Evolutionary conservation across 2,329 filamentous ascomycete species (phyloP).

Genomic region (Aureobasidium uvarum): DNA sequence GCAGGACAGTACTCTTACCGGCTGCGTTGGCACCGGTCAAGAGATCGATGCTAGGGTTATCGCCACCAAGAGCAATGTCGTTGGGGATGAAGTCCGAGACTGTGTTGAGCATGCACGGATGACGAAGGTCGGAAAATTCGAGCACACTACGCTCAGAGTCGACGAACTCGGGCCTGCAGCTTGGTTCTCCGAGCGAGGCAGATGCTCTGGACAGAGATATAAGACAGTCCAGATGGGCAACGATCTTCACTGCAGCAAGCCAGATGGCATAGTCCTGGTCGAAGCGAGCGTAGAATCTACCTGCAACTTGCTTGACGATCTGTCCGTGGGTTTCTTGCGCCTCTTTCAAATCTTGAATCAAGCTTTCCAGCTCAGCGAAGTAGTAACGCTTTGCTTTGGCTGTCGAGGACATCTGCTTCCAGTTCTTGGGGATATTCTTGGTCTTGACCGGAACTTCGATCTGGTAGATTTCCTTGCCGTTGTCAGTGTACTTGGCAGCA

Average conservation of each 20-base stretch:
- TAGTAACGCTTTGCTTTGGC: conserved; percentile 91
- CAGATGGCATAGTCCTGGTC: conserved; percentile 82
- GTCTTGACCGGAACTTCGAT: conserved; percentile 82
- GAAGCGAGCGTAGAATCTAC: conserved; percentile 81
- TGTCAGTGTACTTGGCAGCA: conserved; percentile 60
- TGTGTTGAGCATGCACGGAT: conserved; percentile 88
- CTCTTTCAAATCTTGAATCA: conserved; percentile 88
- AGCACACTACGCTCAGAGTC: conserved; percentile 70
- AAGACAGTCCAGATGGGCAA: conserved; percentile 90
- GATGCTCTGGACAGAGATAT: conserved; percentile 92
- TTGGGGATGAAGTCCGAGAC: conserved; percentile 97
- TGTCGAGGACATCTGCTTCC: conserved; percentile 97
- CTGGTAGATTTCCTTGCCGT: conserved; percentile 97
- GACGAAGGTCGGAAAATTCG: conserved; percentile 89
- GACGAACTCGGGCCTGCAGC: conserved; percentile 84
- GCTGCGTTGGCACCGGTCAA: conserved; percentile 96
- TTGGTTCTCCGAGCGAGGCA: conserved; percentile 75
- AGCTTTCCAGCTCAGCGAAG: conserved; percentile 73
- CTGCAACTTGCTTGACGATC: conserved; percentile 80
- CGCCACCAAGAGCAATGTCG: conserved; percentile 81
- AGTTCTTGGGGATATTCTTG: conserved; percentile 74
- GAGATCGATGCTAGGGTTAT: conserved; percentile 77
- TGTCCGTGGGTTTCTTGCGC: conserved; percentile 92
- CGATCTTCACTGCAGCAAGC: conserved; percentile 84
- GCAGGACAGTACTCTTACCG: conserved; percentile 91